Evolutionary conservation across 768 basidiomycete species (phyloP).

Genomic region (Polyporus arcularius): DNA sequence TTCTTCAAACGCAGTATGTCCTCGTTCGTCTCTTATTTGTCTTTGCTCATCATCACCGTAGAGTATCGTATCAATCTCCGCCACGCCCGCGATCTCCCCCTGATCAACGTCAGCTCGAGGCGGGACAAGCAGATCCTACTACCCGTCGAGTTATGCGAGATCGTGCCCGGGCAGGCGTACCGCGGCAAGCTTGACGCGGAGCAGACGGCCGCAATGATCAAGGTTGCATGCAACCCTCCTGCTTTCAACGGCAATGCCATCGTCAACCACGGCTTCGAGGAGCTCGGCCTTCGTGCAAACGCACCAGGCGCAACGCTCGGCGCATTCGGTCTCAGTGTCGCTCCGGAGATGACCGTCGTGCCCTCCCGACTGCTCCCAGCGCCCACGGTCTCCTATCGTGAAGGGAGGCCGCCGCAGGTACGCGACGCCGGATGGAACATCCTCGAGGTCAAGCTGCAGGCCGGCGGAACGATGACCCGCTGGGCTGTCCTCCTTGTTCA

Average conservation of each 20-base stretch:
- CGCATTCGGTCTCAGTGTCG: slow-evolving; percentile 63
- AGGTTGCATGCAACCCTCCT: slow-evolving; percentile 65
- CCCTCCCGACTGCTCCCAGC: slow-evolving; percentile 66
- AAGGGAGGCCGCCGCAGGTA: slow-evolving; percentile 41
- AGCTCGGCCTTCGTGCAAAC: slow-evolving; percentile 50
- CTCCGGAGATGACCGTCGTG: slow-evolving; percentile 57
- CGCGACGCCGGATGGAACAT: slow-evolving; percentile 78
- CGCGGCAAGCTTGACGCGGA: slow-evolving; percentile 59
- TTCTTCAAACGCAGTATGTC: slow-evolving; percentile 67
- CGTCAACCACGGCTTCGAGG: slow-evolving; percentile 54
- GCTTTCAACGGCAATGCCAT: slow-evolving; percentile 59
- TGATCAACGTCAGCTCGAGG: slow-evolving; percentile 36
- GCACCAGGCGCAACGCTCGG: slow-evolving; percentile 37
- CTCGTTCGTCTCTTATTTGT: slow-evolving; percentile 1
- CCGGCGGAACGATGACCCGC: slow-evolving; percentile 47
- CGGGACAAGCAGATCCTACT: slow-evolving; percentile 40
- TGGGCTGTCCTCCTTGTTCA: slow-evolving; percentile 73
- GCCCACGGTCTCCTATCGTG: slow-evolving; percentile 58
- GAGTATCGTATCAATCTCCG: slow-evolving; percentile 59
- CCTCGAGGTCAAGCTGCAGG: slow-evolving; percentile 66
- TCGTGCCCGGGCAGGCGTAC: slow-evolving; percentile 59
- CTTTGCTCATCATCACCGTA: slow-evolving; percentile 28
- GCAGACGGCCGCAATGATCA: slow-evolving; percentile 73
- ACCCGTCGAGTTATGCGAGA: slow-evolving; percentile 73
- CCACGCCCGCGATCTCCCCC: slow-evolving; percentile 37